These are phyloP conservation scores for Thecaphora frezii DNA, from an alignment of 1,284 basidiomycete species.

Conservation along the genomic window DNA sequence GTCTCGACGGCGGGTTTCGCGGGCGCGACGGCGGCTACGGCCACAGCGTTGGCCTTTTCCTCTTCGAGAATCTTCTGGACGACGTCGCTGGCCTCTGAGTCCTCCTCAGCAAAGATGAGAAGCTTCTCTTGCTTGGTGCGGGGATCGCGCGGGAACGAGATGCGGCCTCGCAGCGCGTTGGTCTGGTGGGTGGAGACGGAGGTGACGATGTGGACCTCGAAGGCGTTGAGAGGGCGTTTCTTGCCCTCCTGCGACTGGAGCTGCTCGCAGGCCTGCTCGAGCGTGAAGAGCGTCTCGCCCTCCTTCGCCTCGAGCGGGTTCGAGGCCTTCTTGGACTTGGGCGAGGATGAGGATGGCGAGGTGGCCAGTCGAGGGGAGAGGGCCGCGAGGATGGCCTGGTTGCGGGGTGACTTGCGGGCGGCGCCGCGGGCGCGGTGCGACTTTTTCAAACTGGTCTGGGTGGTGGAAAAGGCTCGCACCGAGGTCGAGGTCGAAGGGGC, in stretches of 20 bases:
- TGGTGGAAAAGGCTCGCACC: conserved; percentile 25
- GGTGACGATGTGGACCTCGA: conserved; percentile 56
- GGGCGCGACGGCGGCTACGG: no score
- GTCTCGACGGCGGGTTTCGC: neutral
- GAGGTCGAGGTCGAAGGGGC: neutral
- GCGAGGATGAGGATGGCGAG: conserved; percentile 1
- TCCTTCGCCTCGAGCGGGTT: conserved; percentile 26
- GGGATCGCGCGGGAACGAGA: conserved; percentile 48
- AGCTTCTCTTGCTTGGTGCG: conserved; percentile 50
- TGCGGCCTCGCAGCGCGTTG: conserved; percentile 54
- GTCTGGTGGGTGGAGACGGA: conserved; percentile 52
- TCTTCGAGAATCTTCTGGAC: conserved; percentile 33
- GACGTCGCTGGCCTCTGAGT: conserved; percentile 39
- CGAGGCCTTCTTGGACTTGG: conserved; percentile 17
- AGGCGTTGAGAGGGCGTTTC: conserved; percentile 46
- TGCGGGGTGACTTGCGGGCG: conserved; percentile 35
- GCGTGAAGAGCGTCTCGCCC: conserved; percentile 28
- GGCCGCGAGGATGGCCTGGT: conserved; percentile 20
- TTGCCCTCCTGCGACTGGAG: conserved; percentile 18
- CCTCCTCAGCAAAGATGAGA: conserved; percentile 56
- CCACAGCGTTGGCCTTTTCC: conserved; percentile 1
- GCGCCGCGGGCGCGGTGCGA: conserved; percentile 38
- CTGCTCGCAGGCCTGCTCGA: conserved; percentile 35
- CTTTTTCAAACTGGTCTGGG: conserved; percentile 27
- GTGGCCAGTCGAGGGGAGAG: conserved; percentile 15